These are phyloP conservation scores for Dendrothele bispora DNA, from an alignment of 768 basidiomycete genomes.

Conservation along the genomic window DNA sequence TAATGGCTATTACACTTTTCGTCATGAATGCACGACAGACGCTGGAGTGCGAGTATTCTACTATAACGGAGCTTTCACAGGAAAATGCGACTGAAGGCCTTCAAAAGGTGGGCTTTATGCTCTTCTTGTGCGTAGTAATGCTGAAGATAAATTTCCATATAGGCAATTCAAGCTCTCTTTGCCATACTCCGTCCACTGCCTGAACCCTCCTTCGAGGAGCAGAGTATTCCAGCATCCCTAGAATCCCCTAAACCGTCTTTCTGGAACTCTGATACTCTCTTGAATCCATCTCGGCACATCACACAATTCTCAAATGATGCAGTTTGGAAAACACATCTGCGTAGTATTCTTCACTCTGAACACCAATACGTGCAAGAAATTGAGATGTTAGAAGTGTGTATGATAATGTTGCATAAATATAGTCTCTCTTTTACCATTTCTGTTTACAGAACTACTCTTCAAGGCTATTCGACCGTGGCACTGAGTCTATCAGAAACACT, in stretches of 20 bases:
- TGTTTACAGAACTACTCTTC: not conserved
- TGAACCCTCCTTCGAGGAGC: not conserved
- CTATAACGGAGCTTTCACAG: not conserved
- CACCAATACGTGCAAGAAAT: not conserved
- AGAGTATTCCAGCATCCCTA: not conserved
- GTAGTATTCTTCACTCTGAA: conserved; percentile 1
- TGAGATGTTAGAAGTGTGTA: conserved; percentile 4
- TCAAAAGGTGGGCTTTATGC: not conserved
- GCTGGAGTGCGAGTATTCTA: conserved; percentile 4
- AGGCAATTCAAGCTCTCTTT: conserved; percentile 5
- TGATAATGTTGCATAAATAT: not conserved
- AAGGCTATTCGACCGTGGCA: not conserved
- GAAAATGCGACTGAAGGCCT: not conserved
- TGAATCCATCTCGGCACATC: not conserved
- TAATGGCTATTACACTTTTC: conserved; percentile 7
- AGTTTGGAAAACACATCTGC: conserved; percentile 1
- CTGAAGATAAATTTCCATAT: not conserved
- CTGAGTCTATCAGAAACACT: conserved; percentile 1
- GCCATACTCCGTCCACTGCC: not conserved
- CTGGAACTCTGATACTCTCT: too few species aligned
- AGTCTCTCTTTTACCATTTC: not conserved
- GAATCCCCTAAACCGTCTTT: too few species aligned
- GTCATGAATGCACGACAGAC: not conserved
- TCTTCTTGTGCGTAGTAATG: not conserved
- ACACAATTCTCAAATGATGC: too few species aligned